These are phyloP conservation scores for Triangularia verruculosa DNA, from an alignment of 2,329 filamentous ascomycete species.

Conservation along the genomic window DNA sequence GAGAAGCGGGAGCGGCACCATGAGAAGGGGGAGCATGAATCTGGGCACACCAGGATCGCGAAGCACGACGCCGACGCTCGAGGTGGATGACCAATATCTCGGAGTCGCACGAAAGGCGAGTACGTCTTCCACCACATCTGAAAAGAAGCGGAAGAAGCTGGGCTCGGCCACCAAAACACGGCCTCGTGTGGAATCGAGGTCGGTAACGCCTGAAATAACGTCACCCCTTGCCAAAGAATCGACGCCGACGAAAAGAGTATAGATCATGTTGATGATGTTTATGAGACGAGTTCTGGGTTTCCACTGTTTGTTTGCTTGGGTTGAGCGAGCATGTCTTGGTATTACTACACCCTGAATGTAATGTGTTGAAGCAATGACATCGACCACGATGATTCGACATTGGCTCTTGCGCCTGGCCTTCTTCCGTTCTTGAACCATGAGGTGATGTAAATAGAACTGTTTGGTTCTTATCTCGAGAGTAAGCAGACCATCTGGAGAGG, in stretches of 20 bases:
- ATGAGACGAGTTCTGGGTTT: neutral
- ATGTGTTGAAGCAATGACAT: neutral
- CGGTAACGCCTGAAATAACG: conserved; percentile 52
- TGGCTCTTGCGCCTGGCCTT: too few species aligned
- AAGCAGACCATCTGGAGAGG: too few species aligned
- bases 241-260: conserved; percentile 17
- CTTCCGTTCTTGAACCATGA: too few species aligned
- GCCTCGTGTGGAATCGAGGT: conserved; percentile 47
- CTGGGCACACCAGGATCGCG: conserved; percentile 46
- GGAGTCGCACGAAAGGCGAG: conserved; percentile 42
- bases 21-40: conserved; percentile 48
- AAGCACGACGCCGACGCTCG: conserved; percentile 43
- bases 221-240: conserved; percentile 50
- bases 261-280: neutral
- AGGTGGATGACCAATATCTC: conserved; percentile 37
- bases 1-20: conserved; percentile 46
- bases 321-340: neutral
- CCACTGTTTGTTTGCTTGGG: neutral
- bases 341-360: neutral
- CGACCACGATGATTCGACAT: neutral
- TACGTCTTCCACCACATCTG: conserved; percentile 46
- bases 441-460: too few species aligned
- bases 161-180: conserved; percentile 41
- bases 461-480: too few species aligned
- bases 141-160: conserved; percentile 52